Base-by-base conservation (phyloP, 495 filamentous ascomycete species). In the Bacidia gigantensis region DNA sequence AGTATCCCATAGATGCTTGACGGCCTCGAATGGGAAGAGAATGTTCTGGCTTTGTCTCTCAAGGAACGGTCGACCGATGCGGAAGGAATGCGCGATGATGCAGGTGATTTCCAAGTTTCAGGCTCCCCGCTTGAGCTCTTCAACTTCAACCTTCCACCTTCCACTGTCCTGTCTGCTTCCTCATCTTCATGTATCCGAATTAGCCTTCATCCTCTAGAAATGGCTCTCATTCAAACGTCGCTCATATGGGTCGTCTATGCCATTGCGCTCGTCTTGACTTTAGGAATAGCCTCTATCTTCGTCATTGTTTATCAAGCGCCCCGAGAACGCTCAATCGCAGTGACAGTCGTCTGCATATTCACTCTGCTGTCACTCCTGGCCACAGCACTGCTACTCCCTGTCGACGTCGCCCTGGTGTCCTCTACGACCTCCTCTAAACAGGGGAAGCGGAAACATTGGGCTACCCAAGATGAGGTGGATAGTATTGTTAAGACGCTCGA, bases 231-330 rank as follows among this genome's bases (percentile, higher is more conserved):
- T 49, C 86, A 89, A 63, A 82, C 81, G 3, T 83, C 84, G 58
- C 76, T 95, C 39, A 93, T 94, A 57, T 95, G 89, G 89, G 78
- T 89, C 26, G 77, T 89, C n/a, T 96, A 88, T 67, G 87, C 79
- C 52, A 78, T 88, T 38, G 86, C 84, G 35, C 70, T 95, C 32
- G 81, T 66, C 50, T 62, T 95, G 26, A 72, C 85, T 55, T 70
- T 89, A 35, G 65, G 76, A 48, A 78, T 86, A 53, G 81, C 88
- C 50, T 76, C 83, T 48, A 76, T 90, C 55, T 93, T 93, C 52
- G 86, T 89, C 26, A 86, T 84, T 66, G 58, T 79, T 54, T 97
- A 95, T 72, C 90, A 97, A 65, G 81, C 80, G 12, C 87, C 89
- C 35, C 77, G 83, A 42, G 93, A 97, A 44, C 81, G 92, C 46